Conservation (phyloP, 345 rosid species). For the Lenwebbia sp. region DNA sequence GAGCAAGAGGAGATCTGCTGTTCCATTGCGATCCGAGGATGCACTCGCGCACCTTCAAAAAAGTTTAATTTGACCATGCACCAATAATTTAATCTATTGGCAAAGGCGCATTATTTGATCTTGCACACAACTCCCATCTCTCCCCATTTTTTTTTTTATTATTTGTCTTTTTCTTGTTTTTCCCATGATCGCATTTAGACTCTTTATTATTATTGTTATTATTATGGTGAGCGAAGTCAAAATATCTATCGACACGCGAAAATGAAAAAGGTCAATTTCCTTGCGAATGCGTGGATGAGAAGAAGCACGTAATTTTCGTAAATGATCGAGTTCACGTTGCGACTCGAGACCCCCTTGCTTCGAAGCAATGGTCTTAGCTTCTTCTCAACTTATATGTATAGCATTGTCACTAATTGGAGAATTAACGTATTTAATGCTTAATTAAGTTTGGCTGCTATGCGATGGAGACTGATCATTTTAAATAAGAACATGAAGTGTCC, state of each 20-base stretch:
- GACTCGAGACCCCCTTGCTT: accelerated
- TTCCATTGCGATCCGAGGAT: not conserved
- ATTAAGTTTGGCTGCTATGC: not conserved
- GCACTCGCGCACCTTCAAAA: not conserved
- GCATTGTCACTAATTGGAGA: not conserved
- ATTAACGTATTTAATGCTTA: not conserved
- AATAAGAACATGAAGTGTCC: too few relatives aligned
- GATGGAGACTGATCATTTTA: not conserved
- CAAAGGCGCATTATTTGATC: not conserved
- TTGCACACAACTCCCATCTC: not conserved
- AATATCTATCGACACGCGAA: not conserved
- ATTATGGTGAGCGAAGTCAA: not conserved
- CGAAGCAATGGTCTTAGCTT: not conserved
- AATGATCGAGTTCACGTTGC: not conserved
- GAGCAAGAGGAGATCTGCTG: not conserved
- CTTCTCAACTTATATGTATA: not conserved
- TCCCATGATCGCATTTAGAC: not conserved
- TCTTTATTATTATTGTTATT: not conserved
- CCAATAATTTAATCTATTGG: not conserved
- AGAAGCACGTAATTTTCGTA: not conserved
- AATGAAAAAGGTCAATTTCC: not conserved
- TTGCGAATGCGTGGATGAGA: not conserved
- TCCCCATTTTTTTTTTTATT: not conserved
- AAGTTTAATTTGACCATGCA: not conserved
- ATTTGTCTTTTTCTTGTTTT: not conserved